Evolutionary conservation across 805 yeast genomes (phyloP).

Genomic region (Kuraishia piskuri): DNA sequence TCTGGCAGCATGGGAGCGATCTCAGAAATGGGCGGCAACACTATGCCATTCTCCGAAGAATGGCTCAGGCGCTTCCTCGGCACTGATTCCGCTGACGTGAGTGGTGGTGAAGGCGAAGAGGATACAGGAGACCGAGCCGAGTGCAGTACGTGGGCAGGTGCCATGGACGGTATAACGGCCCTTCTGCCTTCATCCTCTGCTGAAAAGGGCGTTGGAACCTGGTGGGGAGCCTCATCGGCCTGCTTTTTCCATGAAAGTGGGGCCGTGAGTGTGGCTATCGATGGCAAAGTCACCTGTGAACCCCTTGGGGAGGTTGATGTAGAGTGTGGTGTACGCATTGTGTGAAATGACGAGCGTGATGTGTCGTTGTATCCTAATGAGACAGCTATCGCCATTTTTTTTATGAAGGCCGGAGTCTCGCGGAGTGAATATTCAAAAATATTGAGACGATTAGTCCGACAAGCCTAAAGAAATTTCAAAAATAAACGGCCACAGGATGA

Average conservation of each 20-base stretch:
- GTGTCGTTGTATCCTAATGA: background rate
- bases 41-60: background rate
- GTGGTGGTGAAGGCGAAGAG: background rate
- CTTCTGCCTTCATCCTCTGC: background rate
- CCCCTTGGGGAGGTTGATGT: constrained; percentile 1
- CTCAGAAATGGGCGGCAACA: background rate
- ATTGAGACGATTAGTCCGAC: too few relatives aligned
- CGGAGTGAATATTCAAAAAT: too few relatives aligned
- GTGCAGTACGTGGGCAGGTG: constrained; percentile 1
- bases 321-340: background rate
- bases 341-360: background rate
- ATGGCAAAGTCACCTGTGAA: constrained; percentile 10
- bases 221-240: background rate
- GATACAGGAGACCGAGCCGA: background rate
- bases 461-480: too few relatives aligned
- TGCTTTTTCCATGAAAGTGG: constrained; percentile 3
- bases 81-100: background rate
- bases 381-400: background rate
- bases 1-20: background rate
- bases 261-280: constrained; percentile 12
- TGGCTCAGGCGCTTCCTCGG: background rate
- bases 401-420: too few relatives aligned
- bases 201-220: background rate
- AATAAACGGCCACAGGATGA: background rate
- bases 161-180: background rate